These are phyloP conservation scores for Tylopilus sp. DNA, from an alignment of 768 basidiomycete genomes.

Conservation along the genomic window DNA sequence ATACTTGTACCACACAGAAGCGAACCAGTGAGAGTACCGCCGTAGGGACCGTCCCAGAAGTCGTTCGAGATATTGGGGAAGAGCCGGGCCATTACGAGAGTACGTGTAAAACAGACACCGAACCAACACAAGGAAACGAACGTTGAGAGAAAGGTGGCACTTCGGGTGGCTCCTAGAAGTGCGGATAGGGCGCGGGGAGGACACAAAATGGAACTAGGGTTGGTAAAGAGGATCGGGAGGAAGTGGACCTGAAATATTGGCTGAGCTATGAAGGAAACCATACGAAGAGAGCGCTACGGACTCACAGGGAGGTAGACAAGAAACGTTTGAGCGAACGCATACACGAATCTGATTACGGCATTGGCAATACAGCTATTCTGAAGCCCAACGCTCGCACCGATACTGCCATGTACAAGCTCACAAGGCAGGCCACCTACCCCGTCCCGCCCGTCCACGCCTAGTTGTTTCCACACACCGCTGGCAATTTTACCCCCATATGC, in stretches of 20 bases:
- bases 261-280: neutral
- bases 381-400: slow-evolving; percentile 45
- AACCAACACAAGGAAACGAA: slow-evolving; percentile 74
- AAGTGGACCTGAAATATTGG: slow-evolving; percentile 55
- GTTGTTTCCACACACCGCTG: slow-evolving; percentile 47
- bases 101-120: slow-evolving; percentile 65
- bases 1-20: slow-evolving; percentile 72
- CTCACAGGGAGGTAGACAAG: slow-evolving; percentile 71
- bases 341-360: slow-evolving; percentile 46
- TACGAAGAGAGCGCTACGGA: slow-evolving; percentile 5
- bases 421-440: slow-evolving; percentile 74
- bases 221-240: slow-evolving; percentile 59
- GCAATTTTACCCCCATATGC: slow-evolving; percentile 58
- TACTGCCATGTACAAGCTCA: slow-evolving; percentile 64
- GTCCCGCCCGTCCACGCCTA: slow-evolving; percentile 50
- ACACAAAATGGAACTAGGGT: slow-evolving; percentile 49
- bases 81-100: slow-evolving; percentile 57
- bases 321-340: slow-evolving; percentile 61
- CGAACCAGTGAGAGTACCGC: slow-evolving; percentile 63
- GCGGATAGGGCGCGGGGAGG: slow-evolving; percentile 39
- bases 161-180: slow-evolving; percentile 52
- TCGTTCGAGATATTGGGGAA: slow-evolving; percentile 71
- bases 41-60: slow-evolving; percentile 76
- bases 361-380: slow-evolving; percentile 61
- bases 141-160: slow-evolving; percentile 66